Evolutionary conservation across 257 asterid species (phyloP).

Genomic region (Coffea canephora): DNA sequence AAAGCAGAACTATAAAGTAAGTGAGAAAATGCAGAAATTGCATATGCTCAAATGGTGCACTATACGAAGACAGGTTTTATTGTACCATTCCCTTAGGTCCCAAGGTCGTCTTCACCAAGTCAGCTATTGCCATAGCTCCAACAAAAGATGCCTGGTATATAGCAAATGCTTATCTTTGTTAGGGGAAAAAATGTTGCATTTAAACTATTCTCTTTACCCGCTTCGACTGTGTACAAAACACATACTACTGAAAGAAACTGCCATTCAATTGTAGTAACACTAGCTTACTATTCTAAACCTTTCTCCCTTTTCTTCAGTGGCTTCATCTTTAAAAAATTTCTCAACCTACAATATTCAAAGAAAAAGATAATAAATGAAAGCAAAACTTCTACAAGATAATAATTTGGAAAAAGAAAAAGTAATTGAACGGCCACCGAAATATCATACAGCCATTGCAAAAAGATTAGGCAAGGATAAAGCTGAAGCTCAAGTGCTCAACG

Average conservation of each 20-base stretch:
- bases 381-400: neutral
- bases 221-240: neutral
- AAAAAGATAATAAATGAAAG: neutral
- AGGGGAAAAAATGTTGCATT: neutral
- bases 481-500: conserved; percentile 1
- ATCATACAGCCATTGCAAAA: conserved; percentile 16
- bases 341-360: conserved; percentile 38
- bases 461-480: neutral
- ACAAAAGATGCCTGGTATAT: conserved; percentile 69
- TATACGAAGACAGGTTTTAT: conserved; percentile 19
- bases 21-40: neutral
- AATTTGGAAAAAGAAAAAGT: neutral
- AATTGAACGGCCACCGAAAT: neutral
- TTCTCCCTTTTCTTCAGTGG: conserved; percentile 94
- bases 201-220: neutral
- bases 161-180: neutral
- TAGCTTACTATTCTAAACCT: conserved; percentile 85
- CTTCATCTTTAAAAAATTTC: conserved; percentile 77
- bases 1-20: conserved; percentile 9
- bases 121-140: conserved; percentile 96
- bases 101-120: conserved; percentile 91
- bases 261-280: neutral
- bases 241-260: neutral
- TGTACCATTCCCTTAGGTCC: conserved; percentile 98
- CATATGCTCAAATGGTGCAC: neutral